A percentile compares a stretch with the other conserved stretches of the same genome.
These are phyloP conservation scores for Aureobasidium sp. DNA, from an alignment of 2,329 filamentous ascomycete genomes.

Conservation along the genomic window DNA sequence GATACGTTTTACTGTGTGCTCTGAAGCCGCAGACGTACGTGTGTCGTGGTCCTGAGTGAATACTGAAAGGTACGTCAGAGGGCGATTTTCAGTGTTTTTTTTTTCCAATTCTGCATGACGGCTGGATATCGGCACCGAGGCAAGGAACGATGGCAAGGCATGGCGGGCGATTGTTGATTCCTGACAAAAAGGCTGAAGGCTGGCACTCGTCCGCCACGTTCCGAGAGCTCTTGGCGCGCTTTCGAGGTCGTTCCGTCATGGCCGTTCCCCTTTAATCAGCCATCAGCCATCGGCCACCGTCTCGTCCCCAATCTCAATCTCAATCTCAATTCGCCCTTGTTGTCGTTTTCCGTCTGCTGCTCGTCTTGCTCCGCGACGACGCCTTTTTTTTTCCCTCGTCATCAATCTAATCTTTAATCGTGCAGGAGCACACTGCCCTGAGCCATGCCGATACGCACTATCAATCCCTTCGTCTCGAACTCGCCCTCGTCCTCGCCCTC, in stretches of 20 bases:
- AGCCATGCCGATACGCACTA: constrained; percentile 58
- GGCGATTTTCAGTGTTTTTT: neutral
- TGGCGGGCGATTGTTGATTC: neutral
- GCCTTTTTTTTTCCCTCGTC: neutral
- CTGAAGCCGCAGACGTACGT: neutral
- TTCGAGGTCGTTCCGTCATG: constrained; percentile 7
- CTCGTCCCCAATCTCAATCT: neutral
- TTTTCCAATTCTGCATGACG: neutral
- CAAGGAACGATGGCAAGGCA: neutral
- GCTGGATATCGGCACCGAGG: neutral
- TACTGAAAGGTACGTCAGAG: constrained; percentile 2
- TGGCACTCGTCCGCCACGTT: constrained; percentile 1
- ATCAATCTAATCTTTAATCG: constrained; percentile 17
- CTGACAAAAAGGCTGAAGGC: neutral
- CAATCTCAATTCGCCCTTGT: neutral
- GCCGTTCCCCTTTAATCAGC: constrained; percentile 15
- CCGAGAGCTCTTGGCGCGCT: neutral
- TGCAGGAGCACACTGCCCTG: constrained; percentile 20
- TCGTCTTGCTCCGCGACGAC: neutral
- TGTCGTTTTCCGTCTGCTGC: constrained; percentile 1
- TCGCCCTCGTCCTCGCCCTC: constrained; percentile 41
- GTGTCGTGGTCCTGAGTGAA: neutral
- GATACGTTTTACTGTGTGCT: neutral
- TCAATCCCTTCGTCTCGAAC: constrained; percentile 51
- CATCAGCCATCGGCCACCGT: neutral